Base-by-base conservation (phyloP, 495 filamentous ascomycete genomes). In the Cercophora newfieldiana region DNA sequence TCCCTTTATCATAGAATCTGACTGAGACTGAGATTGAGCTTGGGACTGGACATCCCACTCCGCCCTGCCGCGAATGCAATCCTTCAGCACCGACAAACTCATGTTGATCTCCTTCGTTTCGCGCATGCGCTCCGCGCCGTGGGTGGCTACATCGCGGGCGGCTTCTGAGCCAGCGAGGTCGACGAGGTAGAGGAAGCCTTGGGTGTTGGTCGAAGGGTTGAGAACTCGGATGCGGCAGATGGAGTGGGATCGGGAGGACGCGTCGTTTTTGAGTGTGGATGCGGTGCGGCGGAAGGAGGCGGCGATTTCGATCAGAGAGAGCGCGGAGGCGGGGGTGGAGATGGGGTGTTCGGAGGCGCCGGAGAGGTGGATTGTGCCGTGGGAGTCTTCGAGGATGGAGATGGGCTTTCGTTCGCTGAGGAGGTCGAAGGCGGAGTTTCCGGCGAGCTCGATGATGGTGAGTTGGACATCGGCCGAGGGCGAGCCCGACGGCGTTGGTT, bases 61-160 rank as follows among this genome's bases (percentile, higher is more conserved):
- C 21, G 53, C 53, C n/a, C 54, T 59, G 7, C 63, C 61, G 0
- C 74, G 64, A 25, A 82, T 80, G 26, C 74, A 76, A 33, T 74
- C 75, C 53, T 77, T 74, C 14, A 81, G 51, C 4, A 70, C 67
- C 8, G 75, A 70, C 2, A 83, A 70, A 31, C 74, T 77, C 3
- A 63, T 67, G 59, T 82, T 83, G 64, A 83, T 71, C 16, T 66
- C 58, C 33, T 61, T n/a, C 10, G 62, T 49, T 3, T 63, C 58
- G 28, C 64, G 61, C 57, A 48, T 61, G 24, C 55, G 30, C 6
- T 33, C 56, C 0, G 61, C 54, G 7, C 66, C 69, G n/a, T 67
- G 66, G 0, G 53, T 29, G 22, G 67, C 67, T 7, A 55, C 68
- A 28, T 77, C 70, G 1, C 64, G 65, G 0, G 65, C 69, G 0